A percentile compares a stretch with the other conserved stretches of the same genome.
Conservation (phyloP, 2,329 filamentous ascomycete species). For the Ophiostoma fasciatum region DNA sequence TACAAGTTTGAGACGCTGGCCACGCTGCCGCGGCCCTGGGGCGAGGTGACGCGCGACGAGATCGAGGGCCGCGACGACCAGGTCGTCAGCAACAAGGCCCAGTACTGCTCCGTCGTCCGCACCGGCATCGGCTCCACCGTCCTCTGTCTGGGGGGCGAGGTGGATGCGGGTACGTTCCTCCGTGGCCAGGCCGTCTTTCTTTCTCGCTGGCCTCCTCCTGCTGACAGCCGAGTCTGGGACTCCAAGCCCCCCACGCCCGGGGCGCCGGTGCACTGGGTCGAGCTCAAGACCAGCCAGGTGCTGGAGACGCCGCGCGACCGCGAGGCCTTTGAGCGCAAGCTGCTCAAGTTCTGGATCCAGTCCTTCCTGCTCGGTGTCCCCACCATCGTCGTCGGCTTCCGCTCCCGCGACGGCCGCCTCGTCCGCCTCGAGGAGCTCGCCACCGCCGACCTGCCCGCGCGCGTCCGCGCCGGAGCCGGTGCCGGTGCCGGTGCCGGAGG, state of each 20-base stretch:
- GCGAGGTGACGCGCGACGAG: constrained; percentile 52
- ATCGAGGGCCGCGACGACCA: constrained; percentile 63
- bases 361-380: constrained; percentile 88
- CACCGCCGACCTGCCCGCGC: constrained; percentile 63
- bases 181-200: background rate
- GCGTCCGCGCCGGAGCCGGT: constrained; percentile 50
- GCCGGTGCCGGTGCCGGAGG: constrained; percentile 21
- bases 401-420: constrained; percentile 57
- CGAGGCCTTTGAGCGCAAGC: constrained; percentile 70
- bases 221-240: constrained; percentile 54
- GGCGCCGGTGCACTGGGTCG: constrained; percentile 76
- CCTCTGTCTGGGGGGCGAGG: constrained; percentile 79
- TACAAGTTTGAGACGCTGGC: constrained; percentile 93
- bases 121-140: constrained; percentile 67
- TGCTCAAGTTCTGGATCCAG: constrained; percentile 94
- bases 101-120: constrained; percentile 89
- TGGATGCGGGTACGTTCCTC: constrained; percentile 57
- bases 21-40: constrained; percentile 62
- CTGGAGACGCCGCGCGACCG: constrained; percentile 53
- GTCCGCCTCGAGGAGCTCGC: constrained; percentile 61
- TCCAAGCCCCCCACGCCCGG: constrained; percentile 52
- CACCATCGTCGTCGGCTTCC: constrained; percentile 81
- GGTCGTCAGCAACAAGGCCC: constrained; percentile 73
- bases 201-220: background rate
- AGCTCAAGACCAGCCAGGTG: constrained; percentile 79